A percentile compares a stretch with the other conserved stretches of the same genome.
phyloP scores from a whole-genome alignment of 2,329 filamentous ascomycete species.

The Lithohypha guttulata region DNA sequence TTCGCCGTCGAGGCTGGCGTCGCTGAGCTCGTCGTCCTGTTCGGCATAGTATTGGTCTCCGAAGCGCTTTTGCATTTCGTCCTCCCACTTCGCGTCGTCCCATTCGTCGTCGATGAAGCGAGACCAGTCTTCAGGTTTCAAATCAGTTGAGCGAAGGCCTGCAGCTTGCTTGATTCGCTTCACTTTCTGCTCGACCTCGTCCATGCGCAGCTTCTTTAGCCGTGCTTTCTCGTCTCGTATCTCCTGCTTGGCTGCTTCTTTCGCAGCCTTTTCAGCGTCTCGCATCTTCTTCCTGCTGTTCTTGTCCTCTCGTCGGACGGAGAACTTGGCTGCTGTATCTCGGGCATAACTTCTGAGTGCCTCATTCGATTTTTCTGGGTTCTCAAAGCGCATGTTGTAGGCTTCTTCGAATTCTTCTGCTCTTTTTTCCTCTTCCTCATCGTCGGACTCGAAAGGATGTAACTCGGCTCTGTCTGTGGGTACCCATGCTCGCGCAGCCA shows the following conservation, averaged over 20 bases:
- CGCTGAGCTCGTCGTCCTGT: constrained; percentile 48
- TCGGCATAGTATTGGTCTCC: constrained; percentile 83
- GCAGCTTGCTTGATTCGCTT: constrained; percentile 81
- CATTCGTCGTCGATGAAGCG: constrained; percentile 77
- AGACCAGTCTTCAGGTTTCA: constrained; percentile 71
- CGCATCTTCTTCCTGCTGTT: constrained; percentile 66
- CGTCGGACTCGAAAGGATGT: constrained; percentile 83
- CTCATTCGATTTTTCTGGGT: constrained; percentile 79
- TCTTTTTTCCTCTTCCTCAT: constrained; percentile 60
- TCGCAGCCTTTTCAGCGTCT: constrained; percentile 64
- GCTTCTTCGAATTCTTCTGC: constrained; percentile 85
- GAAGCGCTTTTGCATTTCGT: constrained; percentile 79
- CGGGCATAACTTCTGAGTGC: constrained; percentile 78
- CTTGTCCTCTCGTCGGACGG: constrained; percentile 73
- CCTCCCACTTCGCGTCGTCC: constrained; percentile 82
- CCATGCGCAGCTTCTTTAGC: constrained; percentile 76
- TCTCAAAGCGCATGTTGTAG: constrained; percentile 93
- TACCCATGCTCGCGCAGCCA: constrained; percentile 85
- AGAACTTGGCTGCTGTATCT: constrained; percentile 69
- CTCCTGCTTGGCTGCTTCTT: constrained; percentile 66
- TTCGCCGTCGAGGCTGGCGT: constrained; percentile 69
- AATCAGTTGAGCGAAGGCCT: constrained; percentile 51
- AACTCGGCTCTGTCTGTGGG: constrained; percentile 55
- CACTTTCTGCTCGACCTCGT: constrained; percentile 80
- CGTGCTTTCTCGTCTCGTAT: constrained; percentile 72